Conservation (phyloP, 179 eudicot species). For the Camellia oleifera region DNA sequence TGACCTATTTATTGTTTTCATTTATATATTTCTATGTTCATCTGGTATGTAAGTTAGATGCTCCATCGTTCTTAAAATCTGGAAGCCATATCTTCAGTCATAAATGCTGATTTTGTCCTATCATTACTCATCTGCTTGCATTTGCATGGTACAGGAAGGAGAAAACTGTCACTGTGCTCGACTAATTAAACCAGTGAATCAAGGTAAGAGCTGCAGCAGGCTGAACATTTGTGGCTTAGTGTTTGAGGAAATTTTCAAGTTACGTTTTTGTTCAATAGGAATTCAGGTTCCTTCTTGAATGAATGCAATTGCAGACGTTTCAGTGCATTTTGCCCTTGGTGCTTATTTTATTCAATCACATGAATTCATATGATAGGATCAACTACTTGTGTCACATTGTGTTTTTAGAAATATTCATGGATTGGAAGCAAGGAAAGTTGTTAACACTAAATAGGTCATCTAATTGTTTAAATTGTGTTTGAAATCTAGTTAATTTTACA, state of each 20-base stretch:
- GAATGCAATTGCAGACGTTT: neutral
- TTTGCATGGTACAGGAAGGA: slow-evolving; percentile 41
- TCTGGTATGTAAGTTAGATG: too few species aligned
- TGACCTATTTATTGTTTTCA: too few species aligned
- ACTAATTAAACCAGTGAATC: slow-evolving; percentile 44
- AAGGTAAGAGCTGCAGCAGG: slow-evolving; percentile 36
- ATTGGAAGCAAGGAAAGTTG: neutral
- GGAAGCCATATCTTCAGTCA: neutral
- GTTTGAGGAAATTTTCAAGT: neutral
- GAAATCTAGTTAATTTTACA: neutral
- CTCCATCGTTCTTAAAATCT: neutral
- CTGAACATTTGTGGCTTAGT: neutral
- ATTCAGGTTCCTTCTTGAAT: neutral
- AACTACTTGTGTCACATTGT: neutral
- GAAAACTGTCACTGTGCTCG: slow-evolving; percentile 41
- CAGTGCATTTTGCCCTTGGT: neutral
- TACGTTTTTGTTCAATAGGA: neutral
- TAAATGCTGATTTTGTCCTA: neutral
- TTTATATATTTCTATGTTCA: too few species aligned
- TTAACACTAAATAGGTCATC: neutral
- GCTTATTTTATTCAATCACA: neutral
- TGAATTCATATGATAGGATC: neutral
- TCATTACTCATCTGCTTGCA: neutral
- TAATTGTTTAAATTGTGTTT: neutral
- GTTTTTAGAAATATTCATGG: neutral